Evolutionary conservation across 192 early-diverging fungal species (phyloP), one percentile per base, ranked within the genome.

Genomic region (Jimgerdemannia lactiflua): DNA sequence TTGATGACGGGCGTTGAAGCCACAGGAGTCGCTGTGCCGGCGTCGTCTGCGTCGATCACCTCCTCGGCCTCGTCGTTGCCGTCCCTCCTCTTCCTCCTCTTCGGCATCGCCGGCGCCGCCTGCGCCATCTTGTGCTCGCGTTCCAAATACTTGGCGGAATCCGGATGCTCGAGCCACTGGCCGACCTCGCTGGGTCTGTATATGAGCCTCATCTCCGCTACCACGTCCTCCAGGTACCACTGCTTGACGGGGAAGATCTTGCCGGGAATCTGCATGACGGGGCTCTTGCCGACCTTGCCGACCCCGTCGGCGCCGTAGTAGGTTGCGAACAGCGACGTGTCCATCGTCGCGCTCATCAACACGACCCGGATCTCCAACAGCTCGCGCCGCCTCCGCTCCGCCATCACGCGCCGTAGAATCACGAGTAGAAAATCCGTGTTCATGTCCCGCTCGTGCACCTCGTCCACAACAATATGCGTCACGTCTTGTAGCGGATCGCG

Each of bases 301-400:
- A n/a, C n/a, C n/a, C n/a, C n/a, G n/a, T n/a, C n/a, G 77, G 67
- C 80, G 41, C 43, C 87, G 86, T 82, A 93, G 86, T 86, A 95
- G 71, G 43, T 39, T 19, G 81, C 92, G 29, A 88, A 94, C 74
- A 71, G 85, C 70, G 70, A 74, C 8, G 91, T 87, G 49, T 95
- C 89, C 3, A 91, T 88, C 3, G 94, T 95, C 17, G 93, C 93
- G 79, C 88, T 90, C 94, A 94, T 94, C 8, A 94, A 74, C 68
- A 94, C 82, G 18, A 91, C 49, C 43, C 86, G 84, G 64, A 17
- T 1, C 3, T 19, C 29, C 67, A 6, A 3, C 6, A 39, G 63
- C 2, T 77, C 29, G 1, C 68, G 39, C 64, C 43, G 72, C 6
- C 4, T 75, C 2, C 87, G 79, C 42, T 64, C 65, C 10, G 83